Conservation (phyloP, 2,329 filamentous ascomycete species). For the Pezicula carpinea region DNA sequence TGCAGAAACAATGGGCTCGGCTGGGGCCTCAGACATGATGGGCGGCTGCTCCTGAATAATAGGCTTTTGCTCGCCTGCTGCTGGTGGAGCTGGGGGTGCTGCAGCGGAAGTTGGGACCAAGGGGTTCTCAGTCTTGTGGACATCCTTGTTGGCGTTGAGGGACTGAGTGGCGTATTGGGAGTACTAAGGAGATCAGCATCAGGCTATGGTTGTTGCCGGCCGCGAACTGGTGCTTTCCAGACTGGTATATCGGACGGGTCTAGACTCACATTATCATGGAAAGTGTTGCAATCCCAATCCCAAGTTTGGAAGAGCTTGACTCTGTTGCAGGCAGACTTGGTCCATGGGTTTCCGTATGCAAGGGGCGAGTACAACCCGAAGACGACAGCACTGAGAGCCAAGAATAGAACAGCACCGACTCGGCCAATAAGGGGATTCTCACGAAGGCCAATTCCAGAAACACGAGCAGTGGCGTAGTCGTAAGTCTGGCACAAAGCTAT, state of each 20-base stretch:
- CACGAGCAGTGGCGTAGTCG: slow-evolving; percentile 76
- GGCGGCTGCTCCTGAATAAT: slow-evolving; percentile 18
- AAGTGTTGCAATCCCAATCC: slow-evolving; percentile 98
- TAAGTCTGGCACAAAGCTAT: slow-evolving; percentile 84
- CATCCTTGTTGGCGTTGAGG: slow-evolving; percentile 17
- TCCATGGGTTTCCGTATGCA: slow-evolving; percentile 93
- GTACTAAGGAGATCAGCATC: slow-evolving; percentile 25
- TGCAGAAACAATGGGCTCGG: slow-evolving; percentile 14
- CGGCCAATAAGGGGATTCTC: slow-evolving; percentile 71
- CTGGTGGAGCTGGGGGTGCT: slow-evolving; percentile 14
- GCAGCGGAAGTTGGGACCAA: slow-evolving; percentile 23
- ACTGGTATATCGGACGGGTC: slow-evolving; percentile 19
- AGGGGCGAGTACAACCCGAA: slow-evolving; percentile 87
- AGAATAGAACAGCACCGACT: slow-evolving; percentile 66
- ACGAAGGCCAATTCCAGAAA: slow-evolving; percentile 62
- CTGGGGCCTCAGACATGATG: slow-evolving; percentile 25
- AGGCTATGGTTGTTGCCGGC: slow-evolving; percentile 3
- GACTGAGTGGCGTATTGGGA: slow-evolving; percentile 29
- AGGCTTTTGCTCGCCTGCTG: slow-evolving; percentile 22
- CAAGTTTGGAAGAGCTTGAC: slow-evolving; percentile 85
- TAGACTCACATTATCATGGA: slow-evolving; percentile 75
- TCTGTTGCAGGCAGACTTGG: slow-evolving; percentile 76
- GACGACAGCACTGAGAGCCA: slow-evolving; percentile 67
- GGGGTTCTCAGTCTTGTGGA: slow-evolving; percentile 26
- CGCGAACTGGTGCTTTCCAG: slow-evolving; percentile 16